Base-by-base conservation (phyloP, 257 asterid species). In the Nicotiana undulata region DNA sequence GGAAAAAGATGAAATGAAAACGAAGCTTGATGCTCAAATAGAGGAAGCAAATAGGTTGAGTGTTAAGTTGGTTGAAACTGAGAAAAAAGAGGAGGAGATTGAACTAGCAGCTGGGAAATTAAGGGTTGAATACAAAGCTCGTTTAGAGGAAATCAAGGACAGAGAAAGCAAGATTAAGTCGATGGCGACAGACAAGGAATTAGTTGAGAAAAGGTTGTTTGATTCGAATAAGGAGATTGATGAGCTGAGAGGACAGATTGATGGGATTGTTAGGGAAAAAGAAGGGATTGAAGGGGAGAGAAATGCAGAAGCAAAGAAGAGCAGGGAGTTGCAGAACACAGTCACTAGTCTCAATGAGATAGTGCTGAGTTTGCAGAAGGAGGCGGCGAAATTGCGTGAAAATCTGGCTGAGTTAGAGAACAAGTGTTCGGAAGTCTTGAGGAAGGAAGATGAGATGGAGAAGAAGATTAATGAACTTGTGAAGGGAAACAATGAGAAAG, bases 321-420 rank as follows among this genome's bases (percentile, higher is more conserved):
- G 89, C 44, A 46, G 44, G 17, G 90, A 89, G 84, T 78, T 91
- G 89, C 94, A 89, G 85, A 85, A 76, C 31, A 84, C n/a, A 1
- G 89, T 91, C 66, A 60, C 53, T 68, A 83, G 58, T 40, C 89
- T 94, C 61, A 81, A 89, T 46, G 89, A 86, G 85, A 86, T 59
- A 82, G 93, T 89, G 46, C 81, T 28, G 12, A 68, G 77, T 32
- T 86, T 90, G 85, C 80, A 68, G 11, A 80, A 84, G 49, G 93
- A 89, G 82, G 91, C 86, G 89, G 88, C 18, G 0, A 82, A 24
- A 34, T 80, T 93, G 86, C 81, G 58, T 3, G 55, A 3, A 3
- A 67, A 74, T 84, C 82, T 89, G 81, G 87, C 85, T 0, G 91
- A 89, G 76, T 87, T 93, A 86, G 98, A 94, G 91, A 87, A 80